Evolutionary conservation across 2,329 filamentous ascomycete genomes (phyloP).

Genomic region (Stagonosporopsis cucurbitacearum): DNA sequence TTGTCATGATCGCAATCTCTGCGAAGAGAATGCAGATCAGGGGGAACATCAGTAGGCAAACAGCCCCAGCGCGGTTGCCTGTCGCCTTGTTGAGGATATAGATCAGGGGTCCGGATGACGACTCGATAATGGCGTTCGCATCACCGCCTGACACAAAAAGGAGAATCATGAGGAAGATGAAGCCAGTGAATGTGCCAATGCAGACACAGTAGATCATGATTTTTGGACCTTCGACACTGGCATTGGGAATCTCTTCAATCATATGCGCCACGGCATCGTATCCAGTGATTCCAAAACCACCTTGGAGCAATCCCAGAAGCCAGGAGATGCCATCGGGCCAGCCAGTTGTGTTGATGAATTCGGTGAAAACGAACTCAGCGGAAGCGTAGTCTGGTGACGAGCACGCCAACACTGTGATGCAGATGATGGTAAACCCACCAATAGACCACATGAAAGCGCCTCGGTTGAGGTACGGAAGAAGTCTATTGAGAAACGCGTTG

Average conservation of each 20-base stretch:
- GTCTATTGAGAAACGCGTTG: slow-evolving; percentile 68
- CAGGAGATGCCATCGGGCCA: slow-evolving; percentile 72
- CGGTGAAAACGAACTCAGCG: slow-evolving; percentile 68
- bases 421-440: slow-evolving; percentile 71
- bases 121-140: slow-evolving; percentile 62
- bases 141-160: slow-evolving; percentile 67
- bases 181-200: slow-evolving; percentile 68
- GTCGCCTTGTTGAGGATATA: slow-evolving; percentile 70
- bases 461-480: slow-evolving; percentile 71
- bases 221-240: slow-evolving; percentile 65
- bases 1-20: slow-evolving; percentile 69
- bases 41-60: slow-evolving; percentile 71
- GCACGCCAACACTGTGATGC: slow-evolving; percentile 71
- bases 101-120: slow-evolving; percentile 64
- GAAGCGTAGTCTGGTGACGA: slow-evolving; percentile 69
- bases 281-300: slow-evolving; percentile 61
- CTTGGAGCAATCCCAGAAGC: slow-evolving; percentile 60
- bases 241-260: slow-evolving; percentile 66
- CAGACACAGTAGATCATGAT: slow-evolving; percentile 71
- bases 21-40: slow-evolving; percentile 70
- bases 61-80: slow-evolving; percentile 64
- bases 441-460: slow-evolving; percentile 75
- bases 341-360: slow-evolving; percentile 72
- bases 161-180: slow-evolving; percentile 67
- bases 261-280: slow-evolving; percentile 63